Base-by-base conservation (phyloP, 2,329 filamentous ascomycete genomes). In the Coccinonectria pachysandricola region DNA sequence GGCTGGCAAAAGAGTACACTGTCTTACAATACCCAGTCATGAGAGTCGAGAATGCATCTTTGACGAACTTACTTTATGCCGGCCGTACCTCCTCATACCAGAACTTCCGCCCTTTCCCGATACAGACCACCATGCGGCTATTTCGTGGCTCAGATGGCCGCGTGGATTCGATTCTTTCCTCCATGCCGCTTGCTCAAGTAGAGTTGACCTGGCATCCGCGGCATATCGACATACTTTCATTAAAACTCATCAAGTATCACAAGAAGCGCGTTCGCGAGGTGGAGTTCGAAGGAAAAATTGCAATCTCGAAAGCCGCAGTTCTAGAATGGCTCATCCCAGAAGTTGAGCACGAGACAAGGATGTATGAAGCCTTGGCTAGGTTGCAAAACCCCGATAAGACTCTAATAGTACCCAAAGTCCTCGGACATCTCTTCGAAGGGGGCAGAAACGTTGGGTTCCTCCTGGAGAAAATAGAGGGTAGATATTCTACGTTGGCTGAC, bases 371-470 rank as follows among this genome's bases (percentile, higher is more conserved):
- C 24, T 19, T 31, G 5, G n/a, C 20, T 4, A 12, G n/a, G 10
- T 19, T 23, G 11, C 24, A 15, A 5, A 14, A 12, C 7, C 29
- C 20, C 4, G 29, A 17, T 4, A 7, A 23, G 12, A 20, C n/a
- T 16, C 12, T 18, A 9, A 28, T 28, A 15, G 12, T 12, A 12
- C 27, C 27, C 3, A 10, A 8, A 6, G 42, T 45, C 24, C 37
- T 42, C 12, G 40, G 35, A 20, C 40, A 44, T 31, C 24, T 44
- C 21, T 37, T 30, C 9, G 40, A 43, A 27, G 29, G 40, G 17
- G 39, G 35, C 5, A 24, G 40, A 5, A 27, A 25, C 21, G 32
- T 46, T 12, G 39, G 43, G 13, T 44, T 46, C 21, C 30, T 41
- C n/a, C 27, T 46, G 30, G 27, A 43, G 21, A 39, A 39, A 25